Base-by-base conservation (phyloP, 805 yeast species). In the Dipodascopsis uninucleata region DNA sequence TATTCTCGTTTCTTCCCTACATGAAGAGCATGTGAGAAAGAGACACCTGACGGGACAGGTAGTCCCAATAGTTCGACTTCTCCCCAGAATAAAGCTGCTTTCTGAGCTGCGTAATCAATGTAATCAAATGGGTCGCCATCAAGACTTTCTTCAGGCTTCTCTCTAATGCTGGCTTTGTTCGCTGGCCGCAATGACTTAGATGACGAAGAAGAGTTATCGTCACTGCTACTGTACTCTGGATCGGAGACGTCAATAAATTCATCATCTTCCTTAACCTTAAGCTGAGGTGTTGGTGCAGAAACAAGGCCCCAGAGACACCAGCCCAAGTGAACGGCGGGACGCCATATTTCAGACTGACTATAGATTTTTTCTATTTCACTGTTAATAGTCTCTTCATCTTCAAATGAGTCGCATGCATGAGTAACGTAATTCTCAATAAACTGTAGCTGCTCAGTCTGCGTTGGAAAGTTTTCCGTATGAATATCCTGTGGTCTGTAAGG, bases 231-330 rank as follows among this genome's bases (percentile, higher is more conserved):
- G n/a, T n/a, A n/a, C n/a, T n/a, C n/a, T 29, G 61, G 65, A 18
- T 61, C 57, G 34, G 62, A 68, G 5, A 57, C 58, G 29, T 62
- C 66, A 8, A 32, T 35, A 31, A 39, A 47, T 17, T 47, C 38
- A 51, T 57, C 33, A 59, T 60, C 43, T 61, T 63, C 43, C 57
- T 58, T 57, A 6, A 16, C 39, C 5, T 41, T 36, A 20, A 17
- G 33, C 5, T 23, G 32, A 6, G 43, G 41, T 3, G 79, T 58
- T 29, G 75, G 57, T 22, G 82, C 79, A 62, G 86, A 95, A 26
- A 93, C 75, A 33, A 93, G 73, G 1, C 95, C 97, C 98, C 98
- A 90, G 22, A 89, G 61, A 3, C 82, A 74, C 98, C 98, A 90
- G 60, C 75, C 77, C 7, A 85, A 70, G 38, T 82, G 82, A 18